Conservation (phyloP, 139 green algal genomes). For the Edaphochlamys debaryana region DNA sequence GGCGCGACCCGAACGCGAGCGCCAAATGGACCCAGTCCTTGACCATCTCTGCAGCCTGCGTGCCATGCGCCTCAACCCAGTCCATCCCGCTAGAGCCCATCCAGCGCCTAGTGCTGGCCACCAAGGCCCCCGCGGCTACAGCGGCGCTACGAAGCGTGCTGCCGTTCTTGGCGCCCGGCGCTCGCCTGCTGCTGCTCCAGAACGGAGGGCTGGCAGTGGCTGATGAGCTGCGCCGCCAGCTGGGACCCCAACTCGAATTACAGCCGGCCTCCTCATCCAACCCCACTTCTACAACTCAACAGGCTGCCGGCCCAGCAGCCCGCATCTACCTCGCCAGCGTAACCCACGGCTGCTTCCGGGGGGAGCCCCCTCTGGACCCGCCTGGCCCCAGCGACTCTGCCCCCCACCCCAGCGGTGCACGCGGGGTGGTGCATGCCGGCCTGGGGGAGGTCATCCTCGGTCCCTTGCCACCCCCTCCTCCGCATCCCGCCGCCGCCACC, state of each 20-base stretch:
- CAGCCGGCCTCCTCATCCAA: neutral
- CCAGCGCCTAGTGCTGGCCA: constrained; percentile 11
- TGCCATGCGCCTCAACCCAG: too few relatives aligned
- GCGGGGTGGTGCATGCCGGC: constrained; percentile 37
- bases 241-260: neutral
- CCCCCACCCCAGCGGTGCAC: neutral
- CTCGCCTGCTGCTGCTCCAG: constrained; percentile 44
- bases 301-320: neutral
- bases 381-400: neutral
- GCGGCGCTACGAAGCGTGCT: constrained; percentile 17
- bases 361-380: too few relatives aligned
- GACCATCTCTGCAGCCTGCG: too few relatives aligned
- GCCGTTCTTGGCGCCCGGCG: neutral
- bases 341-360: constrained; percentile 47
- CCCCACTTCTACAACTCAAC: too few relatives aligned
- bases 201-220: constrained; percentile 49
- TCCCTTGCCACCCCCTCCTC: neutral
- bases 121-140: constrained; percentile 21
- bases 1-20: too few relatives aligned
- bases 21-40: too few relatives aligned
- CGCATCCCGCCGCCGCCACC: neutral
- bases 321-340: constrained; percentile 36
- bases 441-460: constrained; percentile 30
- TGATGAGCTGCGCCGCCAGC: constrained; percentile 21
- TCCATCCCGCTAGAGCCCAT: too few relatives aligned